Evolutionary conservation across 495 filamentous ascomycete species (phyloP).

Genomic region (Pyronema omphalodes): DNA sequence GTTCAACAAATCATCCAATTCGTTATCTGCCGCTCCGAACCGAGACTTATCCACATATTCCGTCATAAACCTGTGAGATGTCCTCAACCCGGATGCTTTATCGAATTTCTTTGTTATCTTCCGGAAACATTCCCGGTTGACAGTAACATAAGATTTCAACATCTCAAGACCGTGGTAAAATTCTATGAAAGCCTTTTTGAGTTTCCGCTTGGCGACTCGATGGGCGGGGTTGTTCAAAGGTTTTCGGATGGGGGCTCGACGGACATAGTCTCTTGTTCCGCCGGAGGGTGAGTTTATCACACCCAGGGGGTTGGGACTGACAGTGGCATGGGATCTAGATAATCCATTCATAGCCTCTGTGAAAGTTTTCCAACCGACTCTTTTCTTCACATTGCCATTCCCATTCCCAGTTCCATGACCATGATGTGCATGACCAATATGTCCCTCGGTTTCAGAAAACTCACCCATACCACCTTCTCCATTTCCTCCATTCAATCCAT

Average conservation of each 20-base stretch:
- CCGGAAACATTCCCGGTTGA: slow-evolving; percentile 82
- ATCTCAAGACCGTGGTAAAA: slow-evolving; percentile 84
- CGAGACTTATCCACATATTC: slow-evolving; percentile 80
- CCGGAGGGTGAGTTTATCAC: slow-evolving; percentile 20
- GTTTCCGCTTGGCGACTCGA: slow-evolving; percentile 55
- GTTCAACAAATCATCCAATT: slow-evolving; percentile 55
- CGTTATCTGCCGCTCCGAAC: slow-evolving; percentile 66
- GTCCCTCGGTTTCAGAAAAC: neutral
- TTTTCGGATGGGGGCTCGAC: slow-evolving; percentile 1
- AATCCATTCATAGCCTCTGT: slow-evolving; percentile 26
- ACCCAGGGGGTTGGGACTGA: slow-evolving; percentile 27
- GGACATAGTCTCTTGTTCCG: slow-evolving; percentile 28
- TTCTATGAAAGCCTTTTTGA: slow-evolving; percentile 78
- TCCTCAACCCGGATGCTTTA: slow-evolving; percentile 62
- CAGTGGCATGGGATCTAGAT: slow-evolving; percentile 32
- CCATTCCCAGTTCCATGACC: neutral
- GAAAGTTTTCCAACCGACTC: slow-evolving; percentile 3
- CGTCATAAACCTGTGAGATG: slow-evolving; percentile 65
- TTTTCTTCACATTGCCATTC: neutral
- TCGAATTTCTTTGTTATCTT: slow-evolving; percentile 99
- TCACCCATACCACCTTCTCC: neutral
- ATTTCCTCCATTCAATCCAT: neutral
- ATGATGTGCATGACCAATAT: neutral
- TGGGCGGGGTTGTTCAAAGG: slow-evolving; percentile 21
- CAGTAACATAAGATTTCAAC: slow-evolving; percentile 68